Conservation (phyloP, 1,284 basidiomycete species). For the Schizophyllum amplum region DNA sequence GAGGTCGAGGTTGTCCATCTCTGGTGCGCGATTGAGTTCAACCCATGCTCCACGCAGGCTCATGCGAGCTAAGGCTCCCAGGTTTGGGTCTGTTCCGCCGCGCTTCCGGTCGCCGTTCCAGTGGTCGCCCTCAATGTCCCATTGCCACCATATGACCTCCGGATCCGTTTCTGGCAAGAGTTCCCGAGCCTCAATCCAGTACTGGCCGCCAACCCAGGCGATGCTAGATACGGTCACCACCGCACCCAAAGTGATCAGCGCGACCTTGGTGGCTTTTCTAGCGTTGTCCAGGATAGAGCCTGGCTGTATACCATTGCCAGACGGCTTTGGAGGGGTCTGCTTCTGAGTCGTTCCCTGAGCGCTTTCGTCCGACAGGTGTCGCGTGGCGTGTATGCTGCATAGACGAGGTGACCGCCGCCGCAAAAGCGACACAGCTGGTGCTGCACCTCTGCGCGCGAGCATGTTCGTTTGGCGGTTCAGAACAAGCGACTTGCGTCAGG, state of each 20-base stretch:
- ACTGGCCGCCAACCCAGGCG: background rate
- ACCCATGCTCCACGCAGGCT: conserved; percentile 38
- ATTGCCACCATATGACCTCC: conserved; percentile 42
- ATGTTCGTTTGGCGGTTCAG: background rate
- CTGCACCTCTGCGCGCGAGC: background rate
- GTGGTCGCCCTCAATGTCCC: conserved; percentile 61
- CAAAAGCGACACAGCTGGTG: background rate
- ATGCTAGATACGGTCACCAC: background rate
- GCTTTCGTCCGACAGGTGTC: background rate
- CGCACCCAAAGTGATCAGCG: background rate
- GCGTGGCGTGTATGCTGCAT: background rate
- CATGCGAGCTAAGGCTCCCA: conserved; percentile 62
- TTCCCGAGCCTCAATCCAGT: background rate
- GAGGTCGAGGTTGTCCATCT: background rate
- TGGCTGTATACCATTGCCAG: background rate
- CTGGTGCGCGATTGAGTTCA: conserved; percentile 10
- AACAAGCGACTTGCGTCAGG: too few relatives aligned
- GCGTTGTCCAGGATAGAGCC: background rate
- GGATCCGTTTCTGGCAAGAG: background rate
- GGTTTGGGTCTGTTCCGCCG: conserved; percentile 68
- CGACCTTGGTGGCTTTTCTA: background rate
- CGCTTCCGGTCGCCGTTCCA: conserved; percentile 60
- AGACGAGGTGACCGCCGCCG: background rate
- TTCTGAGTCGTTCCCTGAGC: background rate
- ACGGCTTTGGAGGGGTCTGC: background rate